A percentile compares a stretch with the other conserved stretches of the same genome.
These are phyloP conservation scores for Podospora fimiseda DNA, from an alignment of 495 filamentous ascomycete genomes.

Conservation along the genomic window DNA sequence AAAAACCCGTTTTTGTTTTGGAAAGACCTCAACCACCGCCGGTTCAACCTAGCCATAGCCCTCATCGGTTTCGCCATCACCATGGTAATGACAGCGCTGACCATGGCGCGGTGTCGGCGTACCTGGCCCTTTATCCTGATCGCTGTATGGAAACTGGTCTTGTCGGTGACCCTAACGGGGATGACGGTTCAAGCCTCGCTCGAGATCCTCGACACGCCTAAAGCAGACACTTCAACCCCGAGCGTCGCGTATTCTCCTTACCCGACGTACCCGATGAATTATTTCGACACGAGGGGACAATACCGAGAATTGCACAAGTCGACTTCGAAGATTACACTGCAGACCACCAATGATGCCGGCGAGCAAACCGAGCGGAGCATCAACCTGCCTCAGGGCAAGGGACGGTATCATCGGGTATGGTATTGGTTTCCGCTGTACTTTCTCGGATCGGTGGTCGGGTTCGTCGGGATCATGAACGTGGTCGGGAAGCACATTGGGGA, in stretches of 20 bases:
- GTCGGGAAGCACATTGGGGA: slow-evolving; percentile 8
- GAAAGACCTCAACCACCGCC: slow-evolving; percentile 7
- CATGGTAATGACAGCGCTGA: slow-evolving; percentile 16
- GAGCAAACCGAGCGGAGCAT: neutral
- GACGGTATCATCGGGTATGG: slow-evolving; percentile 7
- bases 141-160: slow-evolving; percentile 26
- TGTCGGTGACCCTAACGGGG: slow-evolving; percentile 17
- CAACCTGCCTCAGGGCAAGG: neutral
- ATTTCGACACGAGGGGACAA: neutral
- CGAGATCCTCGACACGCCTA: neutral
- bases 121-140: slow-evolving; percentile 31
- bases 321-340: neutral
- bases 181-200: slow-evolving; percentile 16
- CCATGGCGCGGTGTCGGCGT: slow-evolving; percentile 24
- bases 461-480: slow-evolving; percentile 18
- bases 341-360: neutral
- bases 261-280: neutral
- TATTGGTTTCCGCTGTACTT: slow-evolving; percentile 11
- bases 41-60: slow-evolving; percentile 16
- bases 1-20: slow-evolving; percentile 15
- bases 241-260: no score
- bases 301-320: neutral
- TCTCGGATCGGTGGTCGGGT: slow-evolving; percentile 14
- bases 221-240: neutral
- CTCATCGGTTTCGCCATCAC: slow-evolving; percentile 15